Percentiles rank a stretch among this genome's conserved stretches.
Evolutionary conservation across 108 stramenopile species (phyloP).

Genomic region (Mediolabrus comicus): DNA sequence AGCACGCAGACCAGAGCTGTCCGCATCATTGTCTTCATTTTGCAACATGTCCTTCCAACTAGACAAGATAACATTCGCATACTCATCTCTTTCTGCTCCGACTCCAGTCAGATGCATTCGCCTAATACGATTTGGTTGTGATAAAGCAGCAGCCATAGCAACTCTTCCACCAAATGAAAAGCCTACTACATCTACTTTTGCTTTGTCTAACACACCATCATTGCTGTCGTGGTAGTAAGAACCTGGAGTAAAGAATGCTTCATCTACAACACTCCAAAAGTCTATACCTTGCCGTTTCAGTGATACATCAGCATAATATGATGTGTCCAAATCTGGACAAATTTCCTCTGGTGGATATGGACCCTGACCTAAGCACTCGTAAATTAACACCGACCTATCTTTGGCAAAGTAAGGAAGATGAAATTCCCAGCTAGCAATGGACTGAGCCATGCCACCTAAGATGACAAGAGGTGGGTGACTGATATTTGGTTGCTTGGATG

Average conservation of each 20-base stretch:
- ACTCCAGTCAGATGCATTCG: constrained; percentile 67
- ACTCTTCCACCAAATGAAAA: constrained; percentile 71
- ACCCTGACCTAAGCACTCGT: constrained; percentile 62
- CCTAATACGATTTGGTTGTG: constrained; percentile 39
- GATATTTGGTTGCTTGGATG: not conserved
- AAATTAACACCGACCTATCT: constrained; percentile 45
- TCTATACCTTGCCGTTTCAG: constrained; percentile 42
- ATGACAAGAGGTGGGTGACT: constrained; percentile 50
- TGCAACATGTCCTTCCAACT: constrained; percentile 53
- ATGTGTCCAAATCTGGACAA: constrained; percentile 4
- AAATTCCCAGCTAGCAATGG: constrained; percentile 58
- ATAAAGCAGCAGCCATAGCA: constrained; percentile 53
- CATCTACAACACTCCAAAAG: constrained; percentile 39
- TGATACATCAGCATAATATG: constrained; percentile 44
- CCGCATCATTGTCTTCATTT: constrained; percentile 2
- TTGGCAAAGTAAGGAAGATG: constrained; percentile 42
- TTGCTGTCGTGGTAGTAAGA: constrained; percentile 13
- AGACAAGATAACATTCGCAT: constrained; percentile 40
- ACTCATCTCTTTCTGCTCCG: constrained; percentile 43
- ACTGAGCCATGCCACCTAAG: constrained; percentile 63
- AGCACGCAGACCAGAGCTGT: constrained; percentile 34
- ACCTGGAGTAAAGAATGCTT: constrained; percentile 28
- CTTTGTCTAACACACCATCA: not conserved
- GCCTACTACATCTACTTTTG: constrained; percentile 51
- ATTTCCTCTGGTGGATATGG: constrained; percentile 22